phyloP scores from a whole-genome alignment of 495 filamentous ascomycete genomes.

The Daldinia loculata region DNA sequence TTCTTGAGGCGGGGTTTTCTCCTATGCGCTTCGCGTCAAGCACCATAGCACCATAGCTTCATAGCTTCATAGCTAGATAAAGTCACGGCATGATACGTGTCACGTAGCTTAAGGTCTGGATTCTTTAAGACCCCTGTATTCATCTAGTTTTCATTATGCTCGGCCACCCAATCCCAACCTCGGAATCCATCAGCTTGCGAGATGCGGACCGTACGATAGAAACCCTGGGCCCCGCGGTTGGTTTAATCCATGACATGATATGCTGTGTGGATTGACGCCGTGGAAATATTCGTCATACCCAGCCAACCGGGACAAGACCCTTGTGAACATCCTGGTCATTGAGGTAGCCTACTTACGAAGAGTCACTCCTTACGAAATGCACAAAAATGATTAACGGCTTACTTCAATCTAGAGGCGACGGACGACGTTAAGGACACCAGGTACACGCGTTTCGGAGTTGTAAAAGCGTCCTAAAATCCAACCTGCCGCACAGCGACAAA shows the following conservation, averaged over 20 bases:
- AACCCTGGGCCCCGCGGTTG: background rate
- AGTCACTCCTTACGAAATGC: background rate
- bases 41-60: background rate
- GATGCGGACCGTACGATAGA: background rate
- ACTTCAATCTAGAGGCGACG: too few relatives aligned
- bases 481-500: too few relatives aligned
- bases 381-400: background rate
- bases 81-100: background rate
- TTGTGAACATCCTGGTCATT: background rate
- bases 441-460: too few relatives aligned
- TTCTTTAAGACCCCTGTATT: background rate
- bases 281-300: slow-evolving; percentile 1
- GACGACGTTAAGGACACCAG: too few relatives aligned
- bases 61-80: background rate
- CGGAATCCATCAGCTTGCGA: background rate
- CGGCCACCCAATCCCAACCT: background rate
- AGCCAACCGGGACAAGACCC: slow-evolving; percentile 1
- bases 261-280: background rate
- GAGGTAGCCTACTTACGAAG: background rate
- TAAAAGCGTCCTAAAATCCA: too few relatives aligned
- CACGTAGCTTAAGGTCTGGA: slow-evolving; percentile 2
- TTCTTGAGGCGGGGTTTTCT: background rate
- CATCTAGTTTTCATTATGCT: background rate
- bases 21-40: background rate
- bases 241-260: background rate